Conservation (phyloP, 106 monocot genomes). For the Acorus calamus region DNA sequence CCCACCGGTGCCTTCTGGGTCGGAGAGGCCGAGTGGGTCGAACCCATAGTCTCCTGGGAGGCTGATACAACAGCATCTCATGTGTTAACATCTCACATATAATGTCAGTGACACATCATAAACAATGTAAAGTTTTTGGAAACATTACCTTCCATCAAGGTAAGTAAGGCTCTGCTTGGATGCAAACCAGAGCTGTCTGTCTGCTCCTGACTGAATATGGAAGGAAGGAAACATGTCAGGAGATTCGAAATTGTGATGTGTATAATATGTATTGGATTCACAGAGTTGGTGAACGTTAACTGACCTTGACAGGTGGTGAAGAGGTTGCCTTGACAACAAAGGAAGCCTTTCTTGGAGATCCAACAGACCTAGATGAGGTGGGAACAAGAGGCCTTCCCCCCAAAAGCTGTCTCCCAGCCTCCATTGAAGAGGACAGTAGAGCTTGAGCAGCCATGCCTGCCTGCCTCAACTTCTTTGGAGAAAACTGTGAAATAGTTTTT, state of each 20-base stretch:
- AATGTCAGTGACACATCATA: neutral
- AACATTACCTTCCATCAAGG: conserved; percentile 80
- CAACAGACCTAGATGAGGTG: conserved; percentile 25
- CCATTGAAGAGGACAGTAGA: conserved; percentile 76
- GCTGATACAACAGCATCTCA: conserved; percentile 14
- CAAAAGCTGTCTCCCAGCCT: conserved; percentile 68
- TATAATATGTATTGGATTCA: too few relatives aligned
- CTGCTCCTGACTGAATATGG: conserved; percentile 50
- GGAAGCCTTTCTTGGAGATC: conserved; percentile 27
- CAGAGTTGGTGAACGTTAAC: neutral
- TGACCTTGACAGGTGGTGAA: conserved; percentile 77
- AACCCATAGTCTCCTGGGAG: conserved; percentile 92
- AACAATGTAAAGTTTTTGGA: neutral
- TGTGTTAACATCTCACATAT: neutral
- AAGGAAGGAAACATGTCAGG: neutral
- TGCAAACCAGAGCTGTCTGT: conserved; percentile 96
- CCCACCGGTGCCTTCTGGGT: conserved; percentile 90
- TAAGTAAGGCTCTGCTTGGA: conserved; percentile 91
- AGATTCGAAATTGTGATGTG: neutral
- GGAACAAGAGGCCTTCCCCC: conserved; percentile 53
- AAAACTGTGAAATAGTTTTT: too few relatives aligned
- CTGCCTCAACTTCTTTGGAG: neutral
- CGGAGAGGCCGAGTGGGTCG: conserved; percentile 88
- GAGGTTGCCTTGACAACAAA: conserved; percentile 69
- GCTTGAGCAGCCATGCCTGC: conserved; percentile 57